These are phyloP conservation scores for Ophiostoma populinum DNA, from an alignment of 2,329 filamentous ascomycete genomes.

Conservation along the genomic window DNA sequence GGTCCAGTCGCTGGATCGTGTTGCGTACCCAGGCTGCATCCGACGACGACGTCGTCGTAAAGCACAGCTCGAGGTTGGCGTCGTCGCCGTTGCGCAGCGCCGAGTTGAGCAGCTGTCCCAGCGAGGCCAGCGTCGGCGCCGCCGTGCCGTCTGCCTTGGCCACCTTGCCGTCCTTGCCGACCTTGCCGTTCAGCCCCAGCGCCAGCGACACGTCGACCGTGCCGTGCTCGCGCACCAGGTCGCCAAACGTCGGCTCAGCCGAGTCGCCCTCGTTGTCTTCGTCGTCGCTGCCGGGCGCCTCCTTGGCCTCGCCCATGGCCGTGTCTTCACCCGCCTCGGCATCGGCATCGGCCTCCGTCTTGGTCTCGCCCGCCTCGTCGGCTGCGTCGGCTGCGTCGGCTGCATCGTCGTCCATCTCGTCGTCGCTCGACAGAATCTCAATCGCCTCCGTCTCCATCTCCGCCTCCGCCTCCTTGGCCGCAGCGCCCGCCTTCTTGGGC, in stretches of 20 bases:
- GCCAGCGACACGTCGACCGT: constrained; percentile 59
- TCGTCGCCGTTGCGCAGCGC: constrained; percentile 84
- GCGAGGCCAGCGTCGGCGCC: constrained; percentile 28
- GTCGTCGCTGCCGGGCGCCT: constrained; percentile 1
- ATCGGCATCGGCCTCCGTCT: not conserved
- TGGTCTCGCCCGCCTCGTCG: not conserved
- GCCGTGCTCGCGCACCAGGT: constrained; percentile 58
- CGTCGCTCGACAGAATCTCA: constrained; percentile 12
- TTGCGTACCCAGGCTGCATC: constrained; percentile 64
- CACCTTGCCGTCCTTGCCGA: not conserved
- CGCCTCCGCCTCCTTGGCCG: constrained; percentile 4
- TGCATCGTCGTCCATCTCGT: constrained; percentile 5
- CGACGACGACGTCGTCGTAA: constrained; percentile 47
- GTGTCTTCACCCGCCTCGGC: not conserved
- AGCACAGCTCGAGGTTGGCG: constrained; percentile 78
- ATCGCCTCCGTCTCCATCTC: constrained; percentile 1
- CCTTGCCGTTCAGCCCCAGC: constrained; percentile 20
- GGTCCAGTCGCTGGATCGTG: constrained; percentile 83
- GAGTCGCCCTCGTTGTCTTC: constrained; percentile 19
- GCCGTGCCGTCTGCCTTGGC: constrained; percentile 14
- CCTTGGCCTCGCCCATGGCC: not conserved
- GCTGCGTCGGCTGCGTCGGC: constrained; percentile 1
- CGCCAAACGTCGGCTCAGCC: constrained; percentile 50
- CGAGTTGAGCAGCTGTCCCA: constrained; percentile 85
- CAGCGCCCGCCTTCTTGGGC: constrained; percentile 14